Base-by-base conservation (phyloP, 352 stramenopile species). In the Aphanomyces cochlioides region DNA sequence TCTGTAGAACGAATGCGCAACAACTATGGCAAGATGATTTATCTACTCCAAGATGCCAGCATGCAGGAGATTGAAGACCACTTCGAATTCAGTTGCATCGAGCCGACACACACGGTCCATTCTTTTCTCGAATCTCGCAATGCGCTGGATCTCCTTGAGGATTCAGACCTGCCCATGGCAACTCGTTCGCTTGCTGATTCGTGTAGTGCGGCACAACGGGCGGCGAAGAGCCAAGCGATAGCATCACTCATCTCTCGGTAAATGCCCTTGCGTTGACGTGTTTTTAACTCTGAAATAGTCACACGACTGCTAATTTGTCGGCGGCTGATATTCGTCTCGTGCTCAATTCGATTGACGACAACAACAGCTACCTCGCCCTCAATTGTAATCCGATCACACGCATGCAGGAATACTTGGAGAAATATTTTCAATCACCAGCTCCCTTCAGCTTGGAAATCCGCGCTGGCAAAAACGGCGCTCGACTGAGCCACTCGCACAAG, bases 1-100 rank as follows among this genome's bases (percentile, higher is more conserved):
- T 53, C 12, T 12, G 38, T 13, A 39, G 83, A 88, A 56, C 79
- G 80, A 4, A 96, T 98, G 88, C 81, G 93, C 56, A 84, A 86
- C 69, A 96, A 92, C 61, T 98, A 98, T 76, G 93, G 93, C 59
- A 98, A 98, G 78, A 88, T 98, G 77, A 96, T 98, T 72, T 97
- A 97, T 77, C 74, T 98, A 67, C 72, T 98, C 28, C 92, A 98
- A 76, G 93, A 98, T 74, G 80, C 91, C 10, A 89, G 92, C 66
- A 73, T 89, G 57, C 78, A 83, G 8, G 83, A 90, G 39, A 87
- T 96, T 53, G 65, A 78, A 37, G 85, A 80, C 41, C 81, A 84
- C 65, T 66, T 96, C 0, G 87, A 85, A 38, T 96, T 97, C 67
- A 91, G 81, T 34, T 90, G 82, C 63, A 79, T 89, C 40, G 74